Conservation (phyloP, 2,329 filamentous ascomycete genomes). For the Phyllosticta citrichinensis region DNA sequence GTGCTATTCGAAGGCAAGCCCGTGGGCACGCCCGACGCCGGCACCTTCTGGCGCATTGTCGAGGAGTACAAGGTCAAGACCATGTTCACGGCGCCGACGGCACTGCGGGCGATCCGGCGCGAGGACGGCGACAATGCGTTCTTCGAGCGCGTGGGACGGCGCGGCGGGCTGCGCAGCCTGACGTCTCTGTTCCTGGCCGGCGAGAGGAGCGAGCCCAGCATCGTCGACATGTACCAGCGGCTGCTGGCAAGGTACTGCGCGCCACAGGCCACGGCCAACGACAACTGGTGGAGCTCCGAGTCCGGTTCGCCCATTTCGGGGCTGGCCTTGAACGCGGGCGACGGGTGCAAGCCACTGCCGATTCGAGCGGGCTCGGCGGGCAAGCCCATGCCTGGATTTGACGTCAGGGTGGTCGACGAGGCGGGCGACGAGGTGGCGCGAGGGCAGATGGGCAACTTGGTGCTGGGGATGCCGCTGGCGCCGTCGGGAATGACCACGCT, state of each 20-base stretch:
- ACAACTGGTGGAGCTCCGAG: conserved; percentile 69
- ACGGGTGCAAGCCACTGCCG: conserved; percentile 39
- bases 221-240: conserved; percentile 70
- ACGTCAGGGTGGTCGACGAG: conserved; percentile 77
- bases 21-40: conserved; percentile 76
- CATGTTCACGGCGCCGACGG: conserved; percentile 79
- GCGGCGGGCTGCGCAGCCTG: conserved; percentile 62
- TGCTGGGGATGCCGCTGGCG: conserved; percentile 69
- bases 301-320: conserved; percentile 60
- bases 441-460: conserved; percentile 84
- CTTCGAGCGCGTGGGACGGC: conserved; percentile 52
- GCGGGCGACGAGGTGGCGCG: conserved; percentile 58
- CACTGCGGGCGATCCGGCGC: conserved; percentile 74
- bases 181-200: conserved; percentile 76
- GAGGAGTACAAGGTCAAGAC: conserved; percentile 77
- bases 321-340: conserved; percentile 49
- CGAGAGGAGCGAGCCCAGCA: conserved; percentile 78
- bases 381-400: conserved; percentile 85
- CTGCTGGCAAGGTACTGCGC: conserved; percentile 59
- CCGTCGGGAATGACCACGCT: conserved; percentile 79
- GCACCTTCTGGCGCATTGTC: conserved; percentile 78
- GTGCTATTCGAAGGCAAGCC: conserved; percentile 93
- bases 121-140: conserved; percentile 68
- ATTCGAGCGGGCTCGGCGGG: conserved; percentile 82
- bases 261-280: conserved; percentile 51